Percentiles rank a stretch among this genome's conserved stretches.
These are phyloP conservation scores for Eutypella sp. DNA, from an alignment of 2,329 filamentous ascomycete species.

Conservation along the genomic window DNA sequence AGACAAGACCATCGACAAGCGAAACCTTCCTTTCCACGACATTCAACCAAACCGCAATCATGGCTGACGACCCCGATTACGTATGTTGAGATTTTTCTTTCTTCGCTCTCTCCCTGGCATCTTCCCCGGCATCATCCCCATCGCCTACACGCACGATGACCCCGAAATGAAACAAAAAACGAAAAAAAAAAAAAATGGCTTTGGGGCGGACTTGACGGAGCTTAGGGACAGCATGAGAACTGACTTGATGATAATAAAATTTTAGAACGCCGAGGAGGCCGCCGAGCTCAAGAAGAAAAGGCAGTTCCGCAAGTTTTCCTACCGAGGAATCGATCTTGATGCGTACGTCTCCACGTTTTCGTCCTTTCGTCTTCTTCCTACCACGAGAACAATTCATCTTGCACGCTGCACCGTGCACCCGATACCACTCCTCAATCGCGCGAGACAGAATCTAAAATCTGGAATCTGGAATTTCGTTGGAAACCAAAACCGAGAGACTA, in stretches of 20 bases:
- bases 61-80: constrained; percentile 80
- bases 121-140: too few species aligned
- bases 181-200: too few species aligned
- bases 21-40: constrained; percentile 34
- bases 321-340: constrained; percentile 99
- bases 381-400: too few species aligned
- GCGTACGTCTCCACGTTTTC: constrained; percentile 68
- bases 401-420: too few species aligned
- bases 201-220: constrained; percentile 7
- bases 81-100: too few species aligned
- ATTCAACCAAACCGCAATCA: constrained; percentile 49
- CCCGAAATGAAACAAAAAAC: too few species aligned
- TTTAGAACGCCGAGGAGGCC: constrained; percentile 94
- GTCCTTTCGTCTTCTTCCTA: too few species aligned
- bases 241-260: constrained; percentile 30
- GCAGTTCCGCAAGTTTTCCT: constrained; percentile 99
- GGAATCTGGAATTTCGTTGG: background rate
- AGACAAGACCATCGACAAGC: constrained; percentile 38
- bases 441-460: too few species aligned
- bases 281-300: constrained; percentile 99
- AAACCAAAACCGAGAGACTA: constrained; percentile 12
- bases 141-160: too few species aligned
- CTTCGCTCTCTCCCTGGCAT: too few species aligned
- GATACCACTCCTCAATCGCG: too few species aligned
- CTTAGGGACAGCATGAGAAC: too few species aligned